Evolutionary conservation across 495 filamentous ascomycete genomes (phyloP).

Genomic region (Friedmanniomyces endolithicus): DNA sequence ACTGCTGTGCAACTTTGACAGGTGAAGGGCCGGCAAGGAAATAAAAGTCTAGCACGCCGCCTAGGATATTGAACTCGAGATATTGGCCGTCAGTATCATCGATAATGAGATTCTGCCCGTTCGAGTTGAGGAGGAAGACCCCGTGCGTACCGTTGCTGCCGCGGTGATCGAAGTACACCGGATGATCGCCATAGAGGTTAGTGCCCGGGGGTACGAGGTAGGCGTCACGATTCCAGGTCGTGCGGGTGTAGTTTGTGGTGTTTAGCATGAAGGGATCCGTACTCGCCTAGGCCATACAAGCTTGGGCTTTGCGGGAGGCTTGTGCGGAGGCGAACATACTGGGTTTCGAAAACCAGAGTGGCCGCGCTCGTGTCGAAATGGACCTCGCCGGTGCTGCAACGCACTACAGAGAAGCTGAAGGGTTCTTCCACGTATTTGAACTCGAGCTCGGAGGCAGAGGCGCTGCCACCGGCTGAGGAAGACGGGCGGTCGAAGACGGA

Average conservation of each 20-base stretch:
- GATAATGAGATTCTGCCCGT: constrained; percentile 80
- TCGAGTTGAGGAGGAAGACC: constrained; percentile 68
- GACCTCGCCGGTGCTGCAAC: no score
- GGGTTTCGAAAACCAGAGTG: constrained; percentile 38
- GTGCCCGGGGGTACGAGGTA: constrained; percentile 41
- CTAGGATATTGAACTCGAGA: constrained; percentile 70
- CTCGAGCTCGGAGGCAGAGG: no score
- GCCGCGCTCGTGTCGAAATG: neutral
- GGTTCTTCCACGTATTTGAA: no score
- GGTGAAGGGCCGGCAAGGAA: constrained; percentile 37
- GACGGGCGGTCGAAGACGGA: constrained; percentile 61
- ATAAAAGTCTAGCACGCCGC: constrained; percentile 76
- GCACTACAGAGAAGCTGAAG: no score
- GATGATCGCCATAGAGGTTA: constrained; percentile 69
- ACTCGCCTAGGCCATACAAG: constrained; percentile 47
- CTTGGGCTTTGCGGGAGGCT: constrained; percentile 52
- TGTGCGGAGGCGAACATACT: constrained; percentile 61
- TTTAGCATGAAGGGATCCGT: constrained; percentile 43
- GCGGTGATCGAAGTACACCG: constrained; percentile 63
- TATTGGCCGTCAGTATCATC: constrained; percentile 56
- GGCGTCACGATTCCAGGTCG: constrained; percentile 19
- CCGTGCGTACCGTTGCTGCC: constrained; percentile 54
- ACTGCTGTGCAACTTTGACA: constrained; percentile 43
- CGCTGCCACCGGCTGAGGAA: neutral
- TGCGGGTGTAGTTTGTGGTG: constrained; percentile 55